phyloP scores from a whole-genome alignment of 2,329 filamentous ascomycete genomes.

The Parastagonospora nodorum region DNA sequence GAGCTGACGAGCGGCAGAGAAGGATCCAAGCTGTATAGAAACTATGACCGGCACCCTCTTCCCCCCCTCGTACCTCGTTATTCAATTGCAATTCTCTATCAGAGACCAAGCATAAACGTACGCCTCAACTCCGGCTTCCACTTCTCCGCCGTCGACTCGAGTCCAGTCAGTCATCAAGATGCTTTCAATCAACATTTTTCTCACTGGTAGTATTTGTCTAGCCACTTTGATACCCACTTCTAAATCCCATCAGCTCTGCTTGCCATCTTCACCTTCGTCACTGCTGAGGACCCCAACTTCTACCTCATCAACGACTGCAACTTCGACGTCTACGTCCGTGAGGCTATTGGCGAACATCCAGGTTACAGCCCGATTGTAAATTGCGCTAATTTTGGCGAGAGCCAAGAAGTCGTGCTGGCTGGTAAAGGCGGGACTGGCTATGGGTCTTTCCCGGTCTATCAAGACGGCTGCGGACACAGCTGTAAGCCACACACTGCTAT shows the following conservation, averaged over 20 bases:
- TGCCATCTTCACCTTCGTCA: not conserved
- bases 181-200: not conserved
- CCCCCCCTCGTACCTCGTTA: too few relatives aligned
- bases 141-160: too few relatives aligned
- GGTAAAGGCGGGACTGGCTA: not conserved
- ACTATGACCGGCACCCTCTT: too few relatives aligned
- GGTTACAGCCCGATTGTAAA: conserved; percentile 1
- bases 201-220: not conserved
- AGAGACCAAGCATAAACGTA: too few relatives aligned
- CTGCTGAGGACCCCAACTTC: not conserved
- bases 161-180: too few relatives aligned
- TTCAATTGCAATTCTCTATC: too few relatives aligned
- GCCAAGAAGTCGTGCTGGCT: not conserved
- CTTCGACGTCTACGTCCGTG: conserved; percentile 3
- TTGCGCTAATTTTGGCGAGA: conserved; percentile 2
- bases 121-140: too few relatives aligned
- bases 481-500: not conserved
- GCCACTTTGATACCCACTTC: not conserved
- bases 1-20: too few relatives aligned
- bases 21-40: too few relatives aligned
- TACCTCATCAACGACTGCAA: conserved; percentile 2
- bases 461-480: conserved; percentile 3
- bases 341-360: conserved; percentile 2
- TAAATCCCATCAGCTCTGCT: not conserved
- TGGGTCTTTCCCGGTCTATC: not conserved